Evolutionary conservation across 2,329 filamentous ascomycete genomes (phyloP).

Genomic region (Diaporthe eres): DNA sequence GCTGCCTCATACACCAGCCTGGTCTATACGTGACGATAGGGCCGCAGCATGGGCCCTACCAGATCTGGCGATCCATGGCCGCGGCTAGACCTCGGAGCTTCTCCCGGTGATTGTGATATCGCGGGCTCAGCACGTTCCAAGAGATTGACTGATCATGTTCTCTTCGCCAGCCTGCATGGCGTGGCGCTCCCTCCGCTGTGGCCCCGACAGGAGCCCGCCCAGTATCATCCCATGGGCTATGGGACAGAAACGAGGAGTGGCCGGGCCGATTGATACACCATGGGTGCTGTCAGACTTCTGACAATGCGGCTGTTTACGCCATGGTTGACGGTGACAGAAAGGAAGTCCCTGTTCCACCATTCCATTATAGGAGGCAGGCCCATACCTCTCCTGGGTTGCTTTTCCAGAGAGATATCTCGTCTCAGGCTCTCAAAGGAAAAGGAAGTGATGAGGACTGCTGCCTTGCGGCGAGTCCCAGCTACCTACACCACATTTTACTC

Average conservation of each 20-base stretch:
- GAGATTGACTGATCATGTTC: conserved; percentile 15
- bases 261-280: not conserved
- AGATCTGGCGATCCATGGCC: not conserved
- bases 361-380: not conserved
- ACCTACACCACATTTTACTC: not conserved
- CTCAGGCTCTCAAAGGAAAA: no score
- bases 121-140: not conserved
- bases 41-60: not conserved
- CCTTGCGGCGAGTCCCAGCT: not conserved
- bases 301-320: not conserved
- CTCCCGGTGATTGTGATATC: conserved; percentile 8
- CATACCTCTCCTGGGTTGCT: not conserved
- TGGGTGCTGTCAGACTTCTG: not conserved
- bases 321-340: not conserved
- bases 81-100: conserved; percentile 18
- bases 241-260: not conserved
- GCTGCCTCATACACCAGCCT: conserved; percentile 9
- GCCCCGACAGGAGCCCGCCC: conserved; percentile 3
- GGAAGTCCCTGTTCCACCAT: not conserved
- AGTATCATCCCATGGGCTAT: not conserved
- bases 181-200: not conserved
- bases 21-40: not conserved
- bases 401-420: not conserved
- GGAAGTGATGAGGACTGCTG: not conserved
- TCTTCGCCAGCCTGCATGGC: not conserved